Conservation (phyloP, 192 early-diverging fungal species). For the Backusella sp. region DNA sequence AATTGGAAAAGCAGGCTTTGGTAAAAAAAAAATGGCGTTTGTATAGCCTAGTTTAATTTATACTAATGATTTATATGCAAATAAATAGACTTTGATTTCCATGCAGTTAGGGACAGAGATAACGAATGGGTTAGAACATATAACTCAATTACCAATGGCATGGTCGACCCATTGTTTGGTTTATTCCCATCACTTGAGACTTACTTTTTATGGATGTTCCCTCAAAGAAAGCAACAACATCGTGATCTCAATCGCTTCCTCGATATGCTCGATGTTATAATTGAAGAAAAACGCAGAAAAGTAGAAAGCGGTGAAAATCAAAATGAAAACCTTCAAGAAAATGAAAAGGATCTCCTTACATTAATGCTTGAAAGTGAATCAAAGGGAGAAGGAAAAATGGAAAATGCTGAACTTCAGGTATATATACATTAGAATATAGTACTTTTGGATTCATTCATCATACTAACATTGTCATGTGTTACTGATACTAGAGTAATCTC, state of each 20-base stretch:
- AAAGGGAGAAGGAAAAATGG: not conserved
- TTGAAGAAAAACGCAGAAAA: constrained; percentile 14
- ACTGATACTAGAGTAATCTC: constrained; percentile 10
- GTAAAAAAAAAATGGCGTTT: not conserved
- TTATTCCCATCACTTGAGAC: not conserved
- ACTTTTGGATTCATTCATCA: constrained; percentile 39
- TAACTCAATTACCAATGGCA: not conserved
- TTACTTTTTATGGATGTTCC: constrained; percentile 1
- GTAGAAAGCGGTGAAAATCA: not conserved
- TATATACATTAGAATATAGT: constrained; percentile 31
- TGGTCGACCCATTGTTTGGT: not conserved
- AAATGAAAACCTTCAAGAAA: not conserved
- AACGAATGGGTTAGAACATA: not conserved
- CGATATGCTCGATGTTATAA: constrained; percentile 11
- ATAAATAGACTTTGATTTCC: not conserved
- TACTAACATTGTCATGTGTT: not conserved
- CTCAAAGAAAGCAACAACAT: not conserved
- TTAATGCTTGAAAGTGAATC: constrained; percentile 27
- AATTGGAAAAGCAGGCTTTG: constrained; percentile 31
- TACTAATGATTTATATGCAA: too few species aligned
- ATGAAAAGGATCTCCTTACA: constrained; percentile 31
- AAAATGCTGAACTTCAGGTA: constrained; percentile 1
- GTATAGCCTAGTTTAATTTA: too few species aligned
- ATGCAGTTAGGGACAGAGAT: not conserved
- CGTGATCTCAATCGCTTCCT: not conserved